Conservation (phyloP, 352 stramenopile genomes). For the Hyaloperonospora brassicae region DNA sequence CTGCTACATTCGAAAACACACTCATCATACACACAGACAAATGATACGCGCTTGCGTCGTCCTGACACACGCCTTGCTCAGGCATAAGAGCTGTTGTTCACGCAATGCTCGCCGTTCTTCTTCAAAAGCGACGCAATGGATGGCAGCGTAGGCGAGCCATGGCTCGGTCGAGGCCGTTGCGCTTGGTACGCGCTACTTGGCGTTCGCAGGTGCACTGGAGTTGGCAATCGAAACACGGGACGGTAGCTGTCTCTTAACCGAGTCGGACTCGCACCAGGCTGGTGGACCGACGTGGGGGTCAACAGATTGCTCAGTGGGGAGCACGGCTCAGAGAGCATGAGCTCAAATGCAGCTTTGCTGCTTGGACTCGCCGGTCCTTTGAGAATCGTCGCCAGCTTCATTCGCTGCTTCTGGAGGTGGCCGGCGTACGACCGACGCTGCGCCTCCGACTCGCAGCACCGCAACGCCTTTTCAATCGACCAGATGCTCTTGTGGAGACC, state of each 20-base stretch:
- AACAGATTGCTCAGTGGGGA: constrained; percentile 40
- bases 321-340: constrained; percentile 54
- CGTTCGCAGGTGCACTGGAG: constrained; percentile 13
- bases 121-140: constrained; percentile 54
- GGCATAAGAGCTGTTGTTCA: constrained; percentile 26
- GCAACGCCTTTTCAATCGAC: constrained; percentile 71
- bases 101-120: constrained; percentile 19
- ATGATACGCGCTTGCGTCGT: not conserved
- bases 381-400: constrained; percentile 63
- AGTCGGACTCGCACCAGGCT: constrained; percentile 2
- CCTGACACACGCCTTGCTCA: constrained; percentile 11
- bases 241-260: not conserved
- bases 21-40: not conserved
- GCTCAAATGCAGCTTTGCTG: constrained; percentile 50
- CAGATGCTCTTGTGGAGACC: constrained; percentile 69
- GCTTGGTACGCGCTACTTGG: constrained; percentile 7
- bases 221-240: constrained; percentile 20
- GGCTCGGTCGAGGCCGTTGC: constrained; percentile 14
- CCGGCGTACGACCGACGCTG: constrained; percentile 63
- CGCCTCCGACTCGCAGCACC: constrained; percentile 52
- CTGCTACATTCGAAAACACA: not conserved
- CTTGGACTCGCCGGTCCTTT: constrained; percentile 40
- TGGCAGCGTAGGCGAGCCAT: constrained; percentile 35
- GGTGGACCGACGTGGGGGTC: constrained; percentile 20
- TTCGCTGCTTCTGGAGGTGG: constrained; percentile 64